Conservation (phyloP, 495 filamentous ascomycete species). For the Cladorrhinum samala region DNA sequence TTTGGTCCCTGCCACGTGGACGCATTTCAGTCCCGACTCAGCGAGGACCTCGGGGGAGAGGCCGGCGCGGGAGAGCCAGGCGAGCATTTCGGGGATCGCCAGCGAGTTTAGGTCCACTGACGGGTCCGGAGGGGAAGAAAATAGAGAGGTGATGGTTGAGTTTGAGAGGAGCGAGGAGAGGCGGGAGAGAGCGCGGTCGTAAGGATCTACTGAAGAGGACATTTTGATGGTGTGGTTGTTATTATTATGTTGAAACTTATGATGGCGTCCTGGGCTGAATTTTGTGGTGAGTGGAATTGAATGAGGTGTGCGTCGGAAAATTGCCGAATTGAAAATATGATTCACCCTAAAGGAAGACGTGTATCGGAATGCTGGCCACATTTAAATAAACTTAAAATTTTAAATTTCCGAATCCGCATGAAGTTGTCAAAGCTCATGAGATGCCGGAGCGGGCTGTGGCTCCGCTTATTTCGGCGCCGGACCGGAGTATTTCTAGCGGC, state of each 20-base stretch:
- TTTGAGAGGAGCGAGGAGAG: slow-evolving; percentile 76
- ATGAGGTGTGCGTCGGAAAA: neutral
- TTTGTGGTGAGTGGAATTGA: neutral
- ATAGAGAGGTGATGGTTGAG: slow-evolving; percentile 49
- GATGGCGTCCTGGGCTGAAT: neutral
- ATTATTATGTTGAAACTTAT: neutral
- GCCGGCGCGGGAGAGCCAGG: slow-evolving; percentile 70
- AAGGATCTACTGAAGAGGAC: slow-evolving; percentile 15
- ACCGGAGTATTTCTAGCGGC: neutral
- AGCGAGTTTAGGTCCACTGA: slow-evolving; percentile 55
- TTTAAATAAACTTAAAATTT: too few species aligned
- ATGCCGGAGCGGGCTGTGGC: neutral
- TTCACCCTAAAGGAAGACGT: too few species aligned
- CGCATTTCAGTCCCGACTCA: slow-evolving; percentile 26
- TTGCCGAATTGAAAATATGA: too few species aligned
- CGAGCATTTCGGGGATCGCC: slow-evolving; percentile 81
- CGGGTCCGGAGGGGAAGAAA: slow-evolving; percentile 23
- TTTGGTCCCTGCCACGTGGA: slow-evolving; percentile 59
- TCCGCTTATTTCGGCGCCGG: neutral
- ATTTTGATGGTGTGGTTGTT: slow-evolving; percentile 4
- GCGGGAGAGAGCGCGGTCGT: slow-evolving; percentile 33
- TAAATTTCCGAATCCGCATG: too few species aligned
- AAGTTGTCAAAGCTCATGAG: neutral
- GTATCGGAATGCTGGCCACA: too few species aligned
- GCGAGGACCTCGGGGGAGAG: slow-evolving; percentile 43